Evolutionary conservation across 805 yeast species (phyloP).

Genomic region (Dipodascus geniculatus): DNA sequence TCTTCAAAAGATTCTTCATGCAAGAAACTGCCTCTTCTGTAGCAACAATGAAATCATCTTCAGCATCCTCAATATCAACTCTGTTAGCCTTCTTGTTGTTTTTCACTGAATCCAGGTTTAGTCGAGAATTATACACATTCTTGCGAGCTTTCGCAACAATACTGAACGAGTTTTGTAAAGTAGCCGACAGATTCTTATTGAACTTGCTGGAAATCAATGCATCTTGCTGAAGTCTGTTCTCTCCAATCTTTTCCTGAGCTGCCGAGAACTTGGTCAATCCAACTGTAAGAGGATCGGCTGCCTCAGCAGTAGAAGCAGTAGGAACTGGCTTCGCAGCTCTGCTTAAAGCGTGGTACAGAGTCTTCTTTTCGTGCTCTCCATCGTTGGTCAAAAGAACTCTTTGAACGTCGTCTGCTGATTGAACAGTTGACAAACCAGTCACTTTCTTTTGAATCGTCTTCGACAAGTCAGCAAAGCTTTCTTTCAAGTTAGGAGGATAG

Average conservation of each 20-base stretch:
- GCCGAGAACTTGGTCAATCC: constrained; percentile 58
- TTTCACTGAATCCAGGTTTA: constrained; percentile 72
- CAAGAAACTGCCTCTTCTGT: constrained; percentile 78
- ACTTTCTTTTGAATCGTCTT: constrained; percentile 54
- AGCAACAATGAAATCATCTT: constrained; percentile 81
- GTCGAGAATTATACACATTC: constrained; percentile 65
- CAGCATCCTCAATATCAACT: constrained; percentile 70
- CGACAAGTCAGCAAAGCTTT: constrained; percentile 63
- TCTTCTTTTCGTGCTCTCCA: constrained; percentile 52
- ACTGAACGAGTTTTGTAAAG: constrained; percentile 46
- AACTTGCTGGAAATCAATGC: constrained; percentile 56
- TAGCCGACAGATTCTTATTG: constrained; percentile 52
- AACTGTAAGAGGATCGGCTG: constrained; percentile 42
- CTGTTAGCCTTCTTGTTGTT: constrained; percentile 45
- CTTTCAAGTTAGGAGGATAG: constrained; percentile 66
- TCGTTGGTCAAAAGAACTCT: constrained; percentile 47
- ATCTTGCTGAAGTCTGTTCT: constrained; percentile 75
- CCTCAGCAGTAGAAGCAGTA: constrained; percentile 27
- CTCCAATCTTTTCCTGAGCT: constrained; percentile 65
- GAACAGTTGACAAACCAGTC: constrained; percentile 55
- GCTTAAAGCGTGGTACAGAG: constrained; percentile 70
- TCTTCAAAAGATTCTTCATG: constrained; percentile 69
- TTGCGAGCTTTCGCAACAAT: constrained; percentile 60
- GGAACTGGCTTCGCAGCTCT: constrained; percentile 56
- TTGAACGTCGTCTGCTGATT: constrained; percentile 75